phyloP scores from a whole-genome alignment of 345 rosid species.

The Camelina sativa region DNA sequence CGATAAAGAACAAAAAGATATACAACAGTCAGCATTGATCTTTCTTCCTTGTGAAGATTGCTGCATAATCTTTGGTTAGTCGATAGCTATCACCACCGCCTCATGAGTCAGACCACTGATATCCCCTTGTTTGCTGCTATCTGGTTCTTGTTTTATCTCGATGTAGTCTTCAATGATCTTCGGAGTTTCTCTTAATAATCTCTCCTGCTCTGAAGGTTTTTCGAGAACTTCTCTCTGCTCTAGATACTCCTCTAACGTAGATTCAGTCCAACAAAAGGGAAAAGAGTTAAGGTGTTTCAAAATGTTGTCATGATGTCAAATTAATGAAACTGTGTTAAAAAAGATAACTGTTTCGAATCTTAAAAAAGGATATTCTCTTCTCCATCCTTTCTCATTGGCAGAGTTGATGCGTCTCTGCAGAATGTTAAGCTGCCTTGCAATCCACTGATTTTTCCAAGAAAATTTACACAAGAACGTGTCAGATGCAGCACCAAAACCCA shows the following conservation, averaged over 20 bases:
- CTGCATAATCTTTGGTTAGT: conserved; percentile 8
- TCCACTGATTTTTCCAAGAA: conserved; percentile 38
- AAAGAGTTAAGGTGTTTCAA: conserved; percentile 37
- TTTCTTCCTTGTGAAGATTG: not conserved
- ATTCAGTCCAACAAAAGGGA: not conserved
- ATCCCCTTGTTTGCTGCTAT: conserved; percentile 19
- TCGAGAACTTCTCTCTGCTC: conserved; percentile 42
- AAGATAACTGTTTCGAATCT: not conserved
- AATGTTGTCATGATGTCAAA: not conserved
- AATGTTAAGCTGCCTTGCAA: conserved; percentile 37
- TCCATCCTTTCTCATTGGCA: conserved; percentile 46
- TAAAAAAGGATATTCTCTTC: conserved; percentile 44
- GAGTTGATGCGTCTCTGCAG: conserved; percentile 42
- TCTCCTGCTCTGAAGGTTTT: conserved; percentile 44
- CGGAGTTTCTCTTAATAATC: conserved; percentile 34
- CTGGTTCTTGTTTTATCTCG: conserved; percentile 29
- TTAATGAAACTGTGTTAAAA: conserved; percentile 5
- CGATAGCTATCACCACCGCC: conserved; percentile 21
- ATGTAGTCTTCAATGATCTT: conserved; percentile 37
- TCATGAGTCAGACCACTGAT: conserved; percentile 10
- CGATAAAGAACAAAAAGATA: not conserved
- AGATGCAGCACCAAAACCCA: conserved; percentile 25
- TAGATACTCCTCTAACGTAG: conserved; percentile 39
- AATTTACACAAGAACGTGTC: conserved; percentile 14
- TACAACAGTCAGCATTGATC: not conserved